phyloP scores from a whole-genome alignment of 2,329 filamentous ascomycete species.

The Cladophialophora immunda region DNA sequence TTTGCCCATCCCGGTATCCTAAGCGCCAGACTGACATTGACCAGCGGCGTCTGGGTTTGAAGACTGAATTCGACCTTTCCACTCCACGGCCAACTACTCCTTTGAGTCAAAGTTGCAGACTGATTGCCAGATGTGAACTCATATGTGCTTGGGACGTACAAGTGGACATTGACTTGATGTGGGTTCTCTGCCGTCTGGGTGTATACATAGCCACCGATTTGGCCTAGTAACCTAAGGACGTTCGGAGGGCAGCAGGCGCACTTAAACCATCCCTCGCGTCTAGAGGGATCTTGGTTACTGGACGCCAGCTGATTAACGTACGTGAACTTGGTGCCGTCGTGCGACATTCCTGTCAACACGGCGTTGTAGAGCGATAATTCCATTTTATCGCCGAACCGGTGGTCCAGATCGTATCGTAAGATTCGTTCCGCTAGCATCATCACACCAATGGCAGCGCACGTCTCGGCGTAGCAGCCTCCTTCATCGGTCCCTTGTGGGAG shows the following conservation, averaged over 20 bases:
- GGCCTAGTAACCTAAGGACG: conserved; percentile 64
- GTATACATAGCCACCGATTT: conserved; percentile 66
- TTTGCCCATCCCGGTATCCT: conserved; percentile 65
- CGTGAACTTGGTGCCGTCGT: conserved; percentile 66
- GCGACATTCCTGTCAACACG: conserved; percentile 65
- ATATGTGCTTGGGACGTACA: conserved; percentile 63
- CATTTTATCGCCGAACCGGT: conserved; percentile 66
- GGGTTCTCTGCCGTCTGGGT: conserved; percentile 31
- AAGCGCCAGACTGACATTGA: conserved; percentile 26
- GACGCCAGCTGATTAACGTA: conserved; percentile 70
- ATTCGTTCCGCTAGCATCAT: conserved; percentile 69
- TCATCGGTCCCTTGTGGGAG: conserved; percentile 67
- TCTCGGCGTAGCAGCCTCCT: conserved; percentile 70
- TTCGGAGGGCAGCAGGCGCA: conserved; percentile 70
- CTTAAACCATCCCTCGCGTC: conserved; percentile 66
- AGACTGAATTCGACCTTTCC: conserved; percentile 58
- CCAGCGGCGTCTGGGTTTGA: background rate
- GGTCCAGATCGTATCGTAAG: conserved; percentile 62
- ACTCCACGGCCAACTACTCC: conserved; percentile 66
- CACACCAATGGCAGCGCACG: conserved; percentile 67
- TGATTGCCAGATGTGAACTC: conserved; percentile 49
- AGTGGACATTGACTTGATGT: conserved; percentile 62
- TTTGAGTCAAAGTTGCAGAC: conserved; percentile 57
- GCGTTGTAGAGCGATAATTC: conserved; percentile 70
- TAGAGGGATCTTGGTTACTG: conserved; percentile 59